Percentiles rank a stretch among this genome's conserved stretches.
Evolutionary conservation across 495 filamentous ascomycete species (phyloP).

Genomic region (Tuber microsphaerosporum): DNA sequence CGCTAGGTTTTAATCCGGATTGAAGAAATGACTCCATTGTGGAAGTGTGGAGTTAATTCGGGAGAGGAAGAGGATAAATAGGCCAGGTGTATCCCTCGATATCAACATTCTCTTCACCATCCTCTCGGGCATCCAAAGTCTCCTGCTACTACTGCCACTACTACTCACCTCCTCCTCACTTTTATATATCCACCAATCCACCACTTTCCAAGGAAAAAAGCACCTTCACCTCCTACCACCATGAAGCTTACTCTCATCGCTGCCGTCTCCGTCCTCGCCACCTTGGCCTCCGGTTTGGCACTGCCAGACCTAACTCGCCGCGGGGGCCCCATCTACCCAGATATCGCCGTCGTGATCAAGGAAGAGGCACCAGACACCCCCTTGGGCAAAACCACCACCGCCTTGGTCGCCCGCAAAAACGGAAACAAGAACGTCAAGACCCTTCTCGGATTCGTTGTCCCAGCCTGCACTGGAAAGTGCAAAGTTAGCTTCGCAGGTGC

Average conservation of each 20-base stretch:
- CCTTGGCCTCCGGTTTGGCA: not conserved
- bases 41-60: not conserved
- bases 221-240: not conserved
- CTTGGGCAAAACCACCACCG: too few species aligned
- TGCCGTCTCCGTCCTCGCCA: not conserved
- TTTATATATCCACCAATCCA: not conserved
- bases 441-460: not conserved
- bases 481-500: not conserved
- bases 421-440: not conserved
- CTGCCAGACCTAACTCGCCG: not conserved
- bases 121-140: not conserved
- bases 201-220: not conserved
- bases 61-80: not conserved
- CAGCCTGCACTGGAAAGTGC: not conserved
- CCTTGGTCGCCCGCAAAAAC: too few species aligned
- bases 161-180: not conserved
- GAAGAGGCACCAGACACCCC: not conserved
- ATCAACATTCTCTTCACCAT: not conserved
- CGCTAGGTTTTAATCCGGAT: not conserved
- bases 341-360: not conserved
- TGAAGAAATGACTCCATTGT: not conserved
- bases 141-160: not conserved
- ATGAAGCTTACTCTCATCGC: not conserved
- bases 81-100: not conserved
- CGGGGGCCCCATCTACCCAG: accelerated